Evolutionary conservation across 805 yeast genomes (phyloP).

Genomic region (Pichia gijzeniarum): DNA sequence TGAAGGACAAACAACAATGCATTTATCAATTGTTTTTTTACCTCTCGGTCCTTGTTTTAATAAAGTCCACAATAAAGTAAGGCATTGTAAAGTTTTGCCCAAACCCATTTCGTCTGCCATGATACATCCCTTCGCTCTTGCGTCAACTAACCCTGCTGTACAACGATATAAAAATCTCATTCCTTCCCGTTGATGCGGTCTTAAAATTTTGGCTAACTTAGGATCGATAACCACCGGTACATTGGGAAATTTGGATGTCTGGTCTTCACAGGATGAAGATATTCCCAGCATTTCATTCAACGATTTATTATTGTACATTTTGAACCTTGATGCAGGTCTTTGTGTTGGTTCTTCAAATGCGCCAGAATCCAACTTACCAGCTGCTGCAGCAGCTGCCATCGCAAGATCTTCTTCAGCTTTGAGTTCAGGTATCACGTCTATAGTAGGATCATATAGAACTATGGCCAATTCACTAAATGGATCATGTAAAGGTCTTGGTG

Average conservation of each 20-base stretch:
- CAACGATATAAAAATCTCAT: constrained; percentile 87
- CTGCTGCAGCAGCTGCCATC: constrained; percentile 17
- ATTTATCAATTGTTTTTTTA: constrained; percentile 75
- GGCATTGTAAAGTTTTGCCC: constrained; percentile 85
- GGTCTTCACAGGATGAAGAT: constrained; percentile 41
- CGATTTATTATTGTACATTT: constrained; percentile 50
- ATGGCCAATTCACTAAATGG: constrained; percentile 91
- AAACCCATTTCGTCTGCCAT: constrained; percentile 99
- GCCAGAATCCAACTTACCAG: constrained; percentile 2
- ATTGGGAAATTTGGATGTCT: constrained; percentile 54
- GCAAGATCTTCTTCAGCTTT: constrained; percentile 22
- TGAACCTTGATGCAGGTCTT: constrained; percentile 26
- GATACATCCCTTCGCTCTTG: constrained; percentile 87
- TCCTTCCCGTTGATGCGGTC: constrained; percentile 97
- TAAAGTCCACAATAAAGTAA: constrained; percentile 88
- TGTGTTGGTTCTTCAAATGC: constrained; percentile 4
- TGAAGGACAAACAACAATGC: constrained; percentile 92
- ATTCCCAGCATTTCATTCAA: constrained; percentile 79
- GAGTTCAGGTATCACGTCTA: constrained; percentile 47
- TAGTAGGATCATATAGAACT: constrained; percentile 91
- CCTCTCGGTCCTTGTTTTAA: constrained; percentile 85
- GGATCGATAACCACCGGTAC: constrained; percentile 98
- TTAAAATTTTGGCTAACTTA: constrained; percentile 64
- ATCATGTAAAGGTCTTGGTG: constrained; percentile 93
- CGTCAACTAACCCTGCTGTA: constrained; percentile 78